phyloP scores from a whole-genome alignment of 2,329 filamentous ascomycete species.

The Aureobasidium sp. region DNA sequence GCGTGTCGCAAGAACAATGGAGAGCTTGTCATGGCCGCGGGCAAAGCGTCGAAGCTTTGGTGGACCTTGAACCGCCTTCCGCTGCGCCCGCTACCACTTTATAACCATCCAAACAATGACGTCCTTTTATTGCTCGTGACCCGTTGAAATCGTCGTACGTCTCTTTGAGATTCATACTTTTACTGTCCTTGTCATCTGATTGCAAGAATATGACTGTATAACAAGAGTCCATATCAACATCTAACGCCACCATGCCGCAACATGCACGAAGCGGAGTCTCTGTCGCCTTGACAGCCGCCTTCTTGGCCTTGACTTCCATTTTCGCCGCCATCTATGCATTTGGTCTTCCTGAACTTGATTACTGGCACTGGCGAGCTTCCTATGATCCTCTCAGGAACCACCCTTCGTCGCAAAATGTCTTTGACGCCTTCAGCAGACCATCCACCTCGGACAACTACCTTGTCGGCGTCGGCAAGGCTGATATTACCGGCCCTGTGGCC shows the following conservation, averaged over 20 bases:
- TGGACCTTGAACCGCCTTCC: background rate
- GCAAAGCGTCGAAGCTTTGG: background rate
- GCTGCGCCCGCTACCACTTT: background rate
- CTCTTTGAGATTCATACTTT: background rate
- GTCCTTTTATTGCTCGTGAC: background rate
- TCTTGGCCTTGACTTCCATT: conserved; percentile 29
- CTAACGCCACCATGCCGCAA: background rate
- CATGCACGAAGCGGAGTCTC: conserved; percentile 22
- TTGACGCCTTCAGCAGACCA: background rate
- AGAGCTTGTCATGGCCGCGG: conserved; percentile 6
- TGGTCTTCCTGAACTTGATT: conserved; percentile 31
- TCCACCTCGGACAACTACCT: conserved; percentile 46
- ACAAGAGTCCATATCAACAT: background rate
- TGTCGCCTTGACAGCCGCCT: conserved; percentile 32
- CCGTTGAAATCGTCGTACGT: background rate
- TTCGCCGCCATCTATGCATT: conserved; percentile 30
- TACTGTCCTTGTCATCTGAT: background rate
- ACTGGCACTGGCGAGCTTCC: conserved; percentile 29
- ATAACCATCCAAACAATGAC: background rate
- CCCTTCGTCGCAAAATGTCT: background rate
- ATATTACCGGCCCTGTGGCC: conserved; percentile 75
- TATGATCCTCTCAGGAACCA: background rate
- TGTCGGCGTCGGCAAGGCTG: conserved; percentile 62
- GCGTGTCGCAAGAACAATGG: background rate
- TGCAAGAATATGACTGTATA: background rate